Evolutionary conservation across 116 monocot genomes (phyloP).

Genomic region (Papilionanthe hybrid): DNA sequence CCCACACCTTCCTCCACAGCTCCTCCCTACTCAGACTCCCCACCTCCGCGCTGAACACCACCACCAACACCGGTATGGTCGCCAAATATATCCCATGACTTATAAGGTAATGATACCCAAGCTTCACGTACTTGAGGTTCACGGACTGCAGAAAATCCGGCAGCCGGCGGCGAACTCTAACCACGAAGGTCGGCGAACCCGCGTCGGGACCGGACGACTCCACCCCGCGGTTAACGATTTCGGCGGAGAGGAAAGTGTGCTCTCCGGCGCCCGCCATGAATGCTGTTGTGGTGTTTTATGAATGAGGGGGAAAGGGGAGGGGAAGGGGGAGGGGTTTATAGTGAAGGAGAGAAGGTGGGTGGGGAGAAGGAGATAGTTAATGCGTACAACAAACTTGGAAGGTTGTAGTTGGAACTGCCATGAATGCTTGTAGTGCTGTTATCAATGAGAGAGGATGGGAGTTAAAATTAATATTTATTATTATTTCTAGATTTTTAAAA

Average conservation of each 20-base stretch:
- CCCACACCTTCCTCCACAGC: conserved; percentile 75
- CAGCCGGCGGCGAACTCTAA: conserved; percentile 69
- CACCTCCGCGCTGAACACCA: conserved; percentile 79
- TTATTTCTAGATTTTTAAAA: no score
- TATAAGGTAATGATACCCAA: conserved; percentile 89
- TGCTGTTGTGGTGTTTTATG: neutral
- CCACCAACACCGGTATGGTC: conserved; percentile 61
- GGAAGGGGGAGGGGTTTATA: neutral
- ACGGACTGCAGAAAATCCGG: conserved; percentile 93
- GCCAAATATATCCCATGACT: conserved; percentile 71
- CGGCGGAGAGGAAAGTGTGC: conserved; percentile 59
- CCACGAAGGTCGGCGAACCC: conserved; percentile 75
- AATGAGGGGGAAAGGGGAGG: no score
- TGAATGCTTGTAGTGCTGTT: conserved; percentile 14
- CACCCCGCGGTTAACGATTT: conserved; percentile 84
- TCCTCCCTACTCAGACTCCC: conserved; percentile 73
- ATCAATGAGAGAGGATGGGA: conserved; percentile 8
- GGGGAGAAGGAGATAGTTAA: conserved; percentile 29
- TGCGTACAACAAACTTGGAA: conserved; percentile 22
- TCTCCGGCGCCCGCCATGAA: conserved; percentile 14
- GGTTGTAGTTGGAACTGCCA: conserved; percentile 35
- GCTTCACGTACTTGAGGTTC: conserved; percentile 90
- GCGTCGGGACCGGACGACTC: conserved; percentile 65
- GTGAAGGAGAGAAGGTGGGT: conserved; percentile 17
- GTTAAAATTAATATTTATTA: no score